These are phyloP conservation scores for Amanita thiersii DNA, from an alignment of 768 basidiomycete species.

Conservation along the genomic window DNA sequence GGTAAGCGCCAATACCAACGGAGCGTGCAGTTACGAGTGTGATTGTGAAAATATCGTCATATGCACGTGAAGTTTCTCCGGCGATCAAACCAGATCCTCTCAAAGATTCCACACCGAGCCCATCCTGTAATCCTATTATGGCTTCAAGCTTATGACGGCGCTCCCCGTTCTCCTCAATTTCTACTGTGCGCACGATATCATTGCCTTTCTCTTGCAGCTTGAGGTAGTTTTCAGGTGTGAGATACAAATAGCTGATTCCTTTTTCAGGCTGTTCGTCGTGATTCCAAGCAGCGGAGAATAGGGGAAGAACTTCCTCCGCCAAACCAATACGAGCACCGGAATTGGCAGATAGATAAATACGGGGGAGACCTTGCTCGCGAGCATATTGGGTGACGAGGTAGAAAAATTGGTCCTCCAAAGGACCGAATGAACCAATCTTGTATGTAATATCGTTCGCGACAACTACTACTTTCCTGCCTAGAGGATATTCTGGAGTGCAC, in stretches of 20 bases:
- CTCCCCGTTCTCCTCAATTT: slow-evolving; percentile 84
- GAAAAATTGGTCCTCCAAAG: slow-evolving; percentile 93
- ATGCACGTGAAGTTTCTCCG: slow-evolving; percentile 95
- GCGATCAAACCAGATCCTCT: slow-evolving; percentile 97
- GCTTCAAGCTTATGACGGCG: slow-evolving; percentile 90
- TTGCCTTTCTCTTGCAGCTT: slow-evolving; percentile 83
- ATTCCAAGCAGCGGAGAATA: slow-evolving; percentile 92
- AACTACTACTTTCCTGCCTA: slow-evolving; percentile 80
- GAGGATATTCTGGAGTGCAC: slow-evolving; percentile 85
- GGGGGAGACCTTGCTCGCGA: slow-evolving; percentile 78
- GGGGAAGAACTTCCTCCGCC: slow-evolving; percentile 81
- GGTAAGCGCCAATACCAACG: slow-evolving; percentile 98
- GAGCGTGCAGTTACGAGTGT: slow-evolving; percentile 98
- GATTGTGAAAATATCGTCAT: slow-evolving; percentile 99
- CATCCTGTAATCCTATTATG: slow-evolving; percentile 95
- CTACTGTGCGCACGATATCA: slow-evolving; percentile 69
- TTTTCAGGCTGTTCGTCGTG: slow-evolving; percentile 80
- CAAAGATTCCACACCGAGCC: slow-evolving; percentile 93
- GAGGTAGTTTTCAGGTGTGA: slow-evolving; percentile 86
- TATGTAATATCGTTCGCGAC: slow-evolving; percentile 98
- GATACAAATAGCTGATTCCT: slow-evolving; percentile 92
- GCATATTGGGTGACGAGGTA: slow-evolving; percentile 92
- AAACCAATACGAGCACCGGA: slow-evolving; percentile 96
- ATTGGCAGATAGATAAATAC: slow-evolving; percentile 97
- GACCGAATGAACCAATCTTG: slow-evolving; percentile 98